A percentile compares a stretch with the other conserved stretches of the same genome.
Evolutionary conservation across 2,329 filamentous ascomycete species (phyloP).

Genomic region (Aquanectria penicillioides): DNA sequence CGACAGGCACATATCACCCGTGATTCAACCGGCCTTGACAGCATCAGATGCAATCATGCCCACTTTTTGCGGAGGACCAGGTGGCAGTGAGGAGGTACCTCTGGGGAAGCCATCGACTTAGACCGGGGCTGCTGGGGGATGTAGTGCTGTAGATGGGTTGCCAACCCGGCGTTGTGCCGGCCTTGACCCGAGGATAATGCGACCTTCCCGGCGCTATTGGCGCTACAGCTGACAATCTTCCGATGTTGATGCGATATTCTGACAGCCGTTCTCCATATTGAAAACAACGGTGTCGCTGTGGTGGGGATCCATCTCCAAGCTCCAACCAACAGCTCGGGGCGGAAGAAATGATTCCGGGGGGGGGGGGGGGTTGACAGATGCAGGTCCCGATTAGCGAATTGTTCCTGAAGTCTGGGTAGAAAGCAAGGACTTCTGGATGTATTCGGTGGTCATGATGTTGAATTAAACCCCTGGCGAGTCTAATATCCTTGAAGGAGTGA

Average conservation of each 20-base stretch:
- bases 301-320: neutral
- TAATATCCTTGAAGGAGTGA: too few relatives aligned
- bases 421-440: neutral
- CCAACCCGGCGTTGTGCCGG: constrained; percentile 8
- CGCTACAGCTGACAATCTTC: neutral
- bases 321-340: neutral
- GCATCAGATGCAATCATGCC: constrained; percentile 15
- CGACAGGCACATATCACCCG: constrained; percentile 7
- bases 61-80: constrained; percentile 21
- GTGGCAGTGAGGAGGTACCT: constrained; percentile 14
- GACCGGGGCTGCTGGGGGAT: constrained; percentile 1
- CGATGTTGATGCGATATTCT: constrained; percentile 1
- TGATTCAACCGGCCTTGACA: constrained; percentile 16
- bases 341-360: neutral
- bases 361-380: neutral
- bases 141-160: constrained; percentile 5
- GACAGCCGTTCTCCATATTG: neutral
- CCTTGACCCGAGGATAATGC: neutral
- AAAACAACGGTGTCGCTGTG: neutral
- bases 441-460: too few relatives aligned
- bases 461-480: too few relatives aligned
- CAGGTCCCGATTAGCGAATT: constrained; percentile 17
- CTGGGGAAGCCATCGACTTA: constrained; percentile 16
- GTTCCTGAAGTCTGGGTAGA: neutral
- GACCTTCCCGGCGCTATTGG: neutral